Conservation (phyloP, 345 rosid species). For the Carallia pectinifolia region DNA sequence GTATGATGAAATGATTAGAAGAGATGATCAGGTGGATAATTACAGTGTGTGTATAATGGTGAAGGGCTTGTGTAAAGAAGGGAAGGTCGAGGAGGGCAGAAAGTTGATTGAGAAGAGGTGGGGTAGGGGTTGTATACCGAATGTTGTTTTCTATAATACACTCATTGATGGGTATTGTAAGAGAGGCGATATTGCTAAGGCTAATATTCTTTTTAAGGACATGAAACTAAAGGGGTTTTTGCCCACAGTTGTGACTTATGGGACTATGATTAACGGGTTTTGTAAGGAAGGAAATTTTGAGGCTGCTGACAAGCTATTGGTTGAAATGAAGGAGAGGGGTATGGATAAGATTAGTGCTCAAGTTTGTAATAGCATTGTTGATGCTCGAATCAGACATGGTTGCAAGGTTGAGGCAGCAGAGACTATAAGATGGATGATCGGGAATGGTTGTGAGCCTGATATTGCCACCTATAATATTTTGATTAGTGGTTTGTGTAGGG, state of each 20-base stretch:
- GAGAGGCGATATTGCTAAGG: slow-evolving; percentile 45
- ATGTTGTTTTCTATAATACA: slow-evolving; percentile 70
- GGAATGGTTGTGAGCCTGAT: slow-evolving; percentile 62
- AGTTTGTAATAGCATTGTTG: slow-evolving; percentile 53
- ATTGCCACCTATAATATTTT: slow-evolving; percentile 59
- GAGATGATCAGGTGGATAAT: slow-evolving; percentile 56
- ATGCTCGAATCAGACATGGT: slow-evolving; percentile 57
- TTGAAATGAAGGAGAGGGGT: slow-evolving; percentile 67
- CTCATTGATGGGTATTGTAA: slow-evolving; percentile 71
- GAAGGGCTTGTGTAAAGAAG: slow-evolving; percentile 69
- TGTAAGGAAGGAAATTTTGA: slow-evolving; percentile 59
- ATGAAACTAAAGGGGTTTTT: slow-evolving; percentile 65
- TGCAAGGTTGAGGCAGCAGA: slow-evolving; percentile 35
- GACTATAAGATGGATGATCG: slow-evolving; percentile 48
- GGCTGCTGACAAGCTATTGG: slow-evolving; percentile 52
- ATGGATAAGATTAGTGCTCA: slow-evolving; percentile 35
- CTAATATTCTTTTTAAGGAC: slow-evolving; percentile 48
- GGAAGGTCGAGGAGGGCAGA: slow-evolving; percentile 62
- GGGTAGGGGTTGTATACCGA: slow-evolving; percentile 80
- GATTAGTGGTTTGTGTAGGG: slow-evolving; percentile 56
- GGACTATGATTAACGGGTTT: slow-evolving; percentile 55
- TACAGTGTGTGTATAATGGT: slow-evolving; percentile 65
- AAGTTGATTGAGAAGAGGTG: slow-evolving; percentile 62
- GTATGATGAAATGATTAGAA: slow-evolving; percentile 60
- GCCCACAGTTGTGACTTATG: slow-evolving; percentile 64